Evolutionary conservation across 75 land plant species (phyloP).

Genomic region (Sequoia sempervirens): DNA sequence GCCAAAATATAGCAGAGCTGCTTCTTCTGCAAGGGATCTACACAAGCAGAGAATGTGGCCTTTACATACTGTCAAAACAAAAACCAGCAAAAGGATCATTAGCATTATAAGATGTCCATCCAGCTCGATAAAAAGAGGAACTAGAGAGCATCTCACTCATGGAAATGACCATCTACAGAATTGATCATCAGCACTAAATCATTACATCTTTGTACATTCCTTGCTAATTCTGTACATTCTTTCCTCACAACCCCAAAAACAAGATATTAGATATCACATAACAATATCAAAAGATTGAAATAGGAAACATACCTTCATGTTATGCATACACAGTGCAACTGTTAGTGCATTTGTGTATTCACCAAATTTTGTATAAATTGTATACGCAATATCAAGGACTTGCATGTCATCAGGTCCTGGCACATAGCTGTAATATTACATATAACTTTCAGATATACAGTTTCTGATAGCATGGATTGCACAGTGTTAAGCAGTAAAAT

Average conservation of each 20-base stretch:
- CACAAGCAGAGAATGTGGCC: conserved; percentile 59
- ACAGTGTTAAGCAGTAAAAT: neutral
- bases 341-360: conserved; percentile 86
- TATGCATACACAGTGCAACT: conserved; percentile 88
- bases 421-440: conserved; percentile 67
- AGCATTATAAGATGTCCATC: neutral
- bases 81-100: neutral
- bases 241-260: neutral
- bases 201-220: neutral
- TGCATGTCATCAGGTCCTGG: conserved; percentile 94
- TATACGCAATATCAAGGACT: conserved; percentile 86
- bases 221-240: neutral
- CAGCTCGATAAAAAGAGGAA: neutral
- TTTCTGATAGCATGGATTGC: neutral
- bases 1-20: conserved; percentile 92
- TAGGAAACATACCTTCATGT: conserved; percentile 50
- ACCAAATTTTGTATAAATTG: conserved; percentile 84
- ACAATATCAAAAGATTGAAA: neutral
- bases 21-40: conserved; percentile 70
- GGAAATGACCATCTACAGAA: neutral
- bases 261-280: neutral
- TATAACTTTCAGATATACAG: conserved; percentile 7
- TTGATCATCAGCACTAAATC: neutral
- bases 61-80: conserved; percentile 66
- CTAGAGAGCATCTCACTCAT: neutral